Evolutionary conservation across 2,329 filamentous ascomycete genomes (phyloP).

Genomic region (Calonectria pseudoturangicola): DNA sequence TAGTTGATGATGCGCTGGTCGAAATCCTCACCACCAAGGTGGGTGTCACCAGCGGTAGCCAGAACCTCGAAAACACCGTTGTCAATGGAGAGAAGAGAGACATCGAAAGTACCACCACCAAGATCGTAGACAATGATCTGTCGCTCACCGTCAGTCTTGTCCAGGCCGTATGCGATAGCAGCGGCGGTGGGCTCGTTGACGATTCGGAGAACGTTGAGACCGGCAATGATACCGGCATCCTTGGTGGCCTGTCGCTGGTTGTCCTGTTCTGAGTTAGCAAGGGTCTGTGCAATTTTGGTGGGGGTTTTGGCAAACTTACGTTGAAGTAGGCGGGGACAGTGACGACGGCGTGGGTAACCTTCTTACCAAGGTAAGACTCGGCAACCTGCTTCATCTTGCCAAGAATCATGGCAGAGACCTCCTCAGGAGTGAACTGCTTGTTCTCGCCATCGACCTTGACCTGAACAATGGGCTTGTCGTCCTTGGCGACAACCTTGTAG

Average conservation of each 20-base stretch:
- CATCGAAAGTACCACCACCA: conserved; percentile 96
- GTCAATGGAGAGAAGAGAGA: conserved; percentile 93
- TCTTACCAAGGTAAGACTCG: conserved; percentile 86
- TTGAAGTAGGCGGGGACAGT: conserved; percentile 99
- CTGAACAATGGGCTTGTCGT: conserved; percentile 90
- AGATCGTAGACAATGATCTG: conserved; percentile 96
- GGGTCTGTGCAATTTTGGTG: background rate
- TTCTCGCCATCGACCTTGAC: conserved; percentile 79
- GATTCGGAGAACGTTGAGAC: conserved; percentile 95
- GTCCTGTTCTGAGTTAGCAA: conserved; percentile 69
- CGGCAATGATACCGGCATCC: conserved; percentile 93
- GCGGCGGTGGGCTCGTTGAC: conserved; percentile 98
- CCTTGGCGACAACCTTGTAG: conserved; percentile 93
- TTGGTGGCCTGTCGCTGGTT: conserved; percentile 98
- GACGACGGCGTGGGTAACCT: conserved; percentile 91
- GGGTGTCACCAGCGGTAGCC: conserved; percentile 96
- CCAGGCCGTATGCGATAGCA: conserved; percentile 94
- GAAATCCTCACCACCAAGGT: conserved; percentile 98
- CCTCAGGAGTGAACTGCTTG: conserved; percentile 87
- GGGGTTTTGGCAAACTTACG: conserved; percentile 57
- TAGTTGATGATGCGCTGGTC: conserved; percentile 98
- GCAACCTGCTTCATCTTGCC: conserved; percentile 91
- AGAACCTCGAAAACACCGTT: conserved; percentile 95
- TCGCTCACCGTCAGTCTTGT: conserved; percentile 88
- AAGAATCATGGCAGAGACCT: conserved; percentile 87